phyloP scores from a whole-genome alignment of 2,329 filamentous ascomycete species.

The Colletotrichum spaethianum region DNA sequence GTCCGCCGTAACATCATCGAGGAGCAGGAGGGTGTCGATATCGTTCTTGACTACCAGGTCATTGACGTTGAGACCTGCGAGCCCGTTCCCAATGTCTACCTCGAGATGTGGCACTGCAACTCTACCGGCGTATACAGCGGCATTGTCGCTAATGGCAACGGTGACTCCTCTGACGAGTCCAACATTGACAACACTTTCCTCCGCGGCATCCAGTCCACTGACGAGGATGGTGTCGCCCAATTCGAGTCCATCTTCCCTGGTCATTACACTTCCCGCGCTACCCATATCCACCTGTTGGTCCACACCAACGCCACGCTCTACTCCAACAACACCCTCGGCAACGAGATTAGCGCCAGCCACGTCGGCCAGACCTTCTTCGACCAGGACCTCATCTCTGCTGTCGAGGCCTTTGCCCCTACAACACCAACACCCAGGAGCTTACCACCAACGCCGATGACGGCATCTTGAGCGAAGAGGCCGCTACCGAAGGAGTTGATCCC shows the following conservation, averaged over 20 bases:
- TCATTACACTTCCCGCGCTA: conserved; percentile 57
- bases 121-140: conserved; percentile 62
- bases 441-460: conserved; percentile 66
- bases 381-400: conserved; percentile 64
- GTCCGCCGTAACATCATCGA: conserved; percentile 59
- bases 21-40: conserved; percentile 55
- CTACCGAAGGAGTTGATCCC: conserved; percentile 67
- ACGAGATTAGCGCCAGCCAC: conserved; percentile 65
- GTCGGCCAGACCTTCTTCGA: conserved; percentile 76
- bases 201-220: conserved; percentile 57
- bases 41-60: conserved; percentile 60
- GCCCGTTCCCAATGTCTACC: conserved; percentile 54
- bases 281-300: conserved; percentile 57
- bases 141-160: conserved; percentile 53
- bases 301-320: conserved; percentile 50
- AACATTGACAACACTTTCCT: conserved; percentile 55
- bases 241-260: conserved; percentile 61
- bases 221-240: conserved; percentile 56
- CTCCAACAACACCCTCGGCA: conserved; percentile 52
- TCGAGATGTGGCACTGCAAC: conserved; percentile 63
- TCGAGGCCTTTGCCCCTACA: conserved; percentile 62
- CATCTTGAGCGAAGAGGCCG: conserved; percentile 62
- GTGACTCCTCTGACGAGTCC: conserved; percentile 46
- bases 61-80: conserved; percentile 59
- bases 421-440: conserved; percentile 56